Evolutionary conservation across 2,329 filamentous ascomycete species (phyloP).

Genomic region (Fonsecaea pedrosoi): DNA sequence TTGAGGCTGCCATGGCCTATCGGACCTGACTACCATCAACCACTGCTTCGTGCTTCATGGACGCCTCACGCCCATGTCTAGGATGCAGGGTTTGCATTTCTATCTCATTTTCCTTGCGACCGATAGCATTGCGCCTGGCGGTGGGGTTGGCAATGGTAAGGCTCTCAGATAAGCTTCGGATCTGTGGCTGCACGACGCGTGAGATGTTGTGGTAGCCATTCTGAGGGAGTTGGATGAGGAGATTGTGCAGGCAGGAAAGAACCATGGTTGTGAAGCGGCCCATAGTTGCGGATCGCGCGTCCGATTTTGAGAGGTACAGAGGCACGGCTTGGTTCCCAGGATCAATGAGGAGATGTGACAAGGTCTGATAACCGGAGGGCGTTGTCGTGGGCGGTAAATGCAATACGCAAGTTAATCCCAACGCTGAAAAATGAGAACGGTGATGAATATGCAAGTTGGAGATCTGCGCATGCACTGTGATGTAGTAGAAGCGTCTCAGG

Average conservation of each 20-base stretch:
- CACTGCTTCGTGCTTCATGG: background rate
- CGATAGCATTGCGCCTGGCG: constrained; percentile 8
- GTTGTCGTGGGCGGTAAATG: background rate
- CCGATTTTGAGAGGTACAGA: background rate
- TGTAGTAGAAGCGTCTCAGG: background rate
- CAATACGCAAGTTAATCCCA: background rate
- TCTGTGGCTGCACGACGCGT: constrained; percentile 39
- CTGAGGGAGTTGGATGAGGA: constrained; percentile 38
- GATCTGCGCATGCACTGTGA: background rate
- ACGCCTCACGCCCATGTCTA: background rate
- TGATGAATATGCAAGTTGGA: background rate
- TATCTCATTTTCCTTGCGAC: constrained; percentile 21
- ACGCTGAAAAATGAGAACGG: background rate
- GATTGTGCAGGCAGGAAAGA: constrained; percentile 37
- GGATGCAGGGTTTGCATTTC: constrained; percentile 25
- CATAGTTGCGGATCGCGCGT: constrained; percentile 21
- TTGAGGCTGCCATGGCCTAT: background rate
- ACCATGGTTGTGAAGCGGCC: constrained; percentile 35
- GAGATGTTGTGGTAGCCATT: constrained; percentile 41
- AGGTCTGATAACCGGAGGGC: background rate
- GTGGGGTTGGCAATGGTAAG: constrained; percentile 28
- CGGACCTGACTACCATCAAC: background rate
- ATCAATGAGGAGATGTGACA: background rate
- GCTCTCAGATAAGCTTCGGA: constrained; percentile 37
- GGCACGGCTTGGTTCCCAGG: background rate